Evolutionary conservation across 2,329 filamentous ascomycete species (phyloP).

Genomic region (Trichoderma gracile): DNA sequence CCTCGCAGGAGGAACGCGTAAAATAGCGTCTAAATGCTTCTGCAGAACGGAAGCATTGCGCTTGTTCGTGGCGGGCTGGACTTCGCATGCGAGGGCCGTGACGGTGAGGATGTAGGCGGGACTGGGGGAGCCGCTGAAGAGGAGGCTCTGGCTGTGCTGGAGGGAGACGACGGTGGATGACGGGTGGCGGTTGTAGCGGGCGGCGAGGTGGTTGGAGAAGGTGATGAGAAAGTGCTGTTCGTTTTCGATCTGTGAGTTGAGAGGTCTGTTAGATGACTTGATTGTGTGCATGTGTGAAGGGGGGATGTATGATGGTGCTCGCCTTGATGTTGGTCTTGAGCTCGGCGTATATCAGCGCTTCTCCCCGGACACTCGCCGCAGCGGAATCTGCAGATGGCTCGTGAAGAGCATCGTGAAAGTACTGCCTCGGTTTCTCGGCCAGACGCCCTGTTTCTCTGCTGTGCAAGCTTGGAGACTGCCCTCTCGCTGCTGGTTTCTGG

Average conservation of each 20-base stretch:
- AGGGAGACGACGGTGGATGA: slow-evolving; percentile 73
- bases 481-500: background rate
- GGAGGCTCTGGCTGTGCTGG: slow-evolving; percentile 72
- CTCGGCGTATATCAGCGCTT: slow-evolving; percentile 61
- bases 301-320: too few species aligned
- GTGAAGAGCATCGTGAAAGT: slow-evolving; percentile 50
- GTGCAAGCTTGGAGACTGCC: slow-evolving; percentile 26
- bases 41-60: slow-evolving; percentile 78
- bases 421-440: slow-evolving; percentile 34
- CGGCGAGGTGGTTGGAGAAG: slow-evolving; percentile 70
- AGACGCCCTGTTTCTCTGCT: slow-evolving; percentile 11
- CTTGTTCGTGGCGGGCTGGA: slow-evolving; percentile 75
- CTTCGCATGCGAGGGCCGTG: slow-evolving; percentile 65
- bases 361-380: slow-evolving; percentile 50
- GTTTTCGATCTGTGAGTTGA: slow-evolving; percentile 62
- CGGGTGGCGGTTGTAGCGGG: slow-evolving; percentile 72
- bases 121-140: slow-evolving; percentile 73
- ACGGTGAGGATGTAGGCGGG: slow-evolving; percentile 79
- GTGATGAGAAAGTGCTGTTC: slow-evolving; percentile 74
- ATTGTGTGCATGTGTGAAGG: too few species aligned
- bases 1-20: slow-evolving; percentile 65
- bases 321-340: slow-evolving; percentile 39
- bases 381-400: slow-evolving; percentile 30
- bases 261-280: background rate
- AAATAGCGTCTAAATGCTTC: slow-evolving; percentile 68